Percentiles rank a stretch among this genome's conserved stretches.
phyloP scores from a whole-genome alignment of 1,284 basidiomycete species.

The Ustilago loliicola region DNA sequence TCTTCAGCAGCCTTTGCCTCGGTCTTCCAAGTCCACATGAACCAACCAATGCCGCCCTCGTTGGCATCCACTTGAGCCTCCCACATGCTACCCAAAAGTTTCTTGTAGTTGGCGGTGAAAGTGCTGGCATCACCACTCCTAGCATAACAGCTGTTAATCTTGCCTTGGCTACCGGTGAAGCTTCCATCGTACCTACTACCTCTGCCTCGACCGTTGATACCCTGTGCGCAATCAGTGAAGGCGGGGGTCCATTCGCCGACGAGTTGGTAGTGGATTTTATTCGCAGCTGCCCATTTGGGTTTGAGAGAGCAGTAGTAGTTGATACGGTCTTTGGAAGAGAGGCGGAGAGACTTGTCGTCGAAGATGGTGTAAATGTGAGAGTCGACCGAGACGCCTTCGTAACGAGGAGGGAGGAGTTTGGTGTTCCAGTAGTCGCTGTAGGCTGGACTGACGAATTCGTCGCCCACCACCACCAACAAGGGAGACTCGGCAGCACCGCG shows the following conservation, averaged over 20 bases:
- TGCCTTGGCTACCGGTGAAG: constrained; percentile 70
- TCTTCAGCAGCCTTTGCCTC: constrained; percentile 62
- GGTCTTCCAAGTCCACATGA: constrained; percentile 89
- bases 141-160: constrained; percentile 79
- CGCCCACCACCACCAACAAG: constrained; percentile 77
- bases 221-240: constrained; percentile 85
- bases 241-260: constrained; percentile 73
- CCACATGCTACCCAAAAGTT: constrained; percentile 84
- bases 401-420: constrained; percentile 76
- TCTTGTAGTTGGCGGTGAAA: constrained; percentile 85
- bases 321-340: constrained; percentile 55
- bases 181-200: constrained; percentile 86
- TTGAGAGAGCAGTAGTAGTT: constrained; percentile 61
- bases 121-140: constrained; percentile 79
- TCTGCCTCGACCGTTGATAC: constrained; percentile 76
- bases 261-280: constrained; percentile 59
- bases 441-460: constrained; percentile 84
- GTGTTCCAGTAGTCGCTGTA: constrained; percentile 76
- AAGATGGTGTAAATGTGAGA: constrained; percentile 69
- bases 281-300: constrained; percentile 48
- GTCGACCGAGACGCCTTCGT: constrained; percentile 81
- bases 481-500: constrained; percentile 31
- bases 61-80: constrained; percentile 78
- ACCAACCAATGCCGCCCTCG: constrained; percentile 77
- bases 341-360: constrained; percentile 39